Evolutionary conservation across 805 yeast species (phyloP), one percentile per base, ranked within the genome.

Genomic region (Sugiyamaella chiloensis): DNA sequence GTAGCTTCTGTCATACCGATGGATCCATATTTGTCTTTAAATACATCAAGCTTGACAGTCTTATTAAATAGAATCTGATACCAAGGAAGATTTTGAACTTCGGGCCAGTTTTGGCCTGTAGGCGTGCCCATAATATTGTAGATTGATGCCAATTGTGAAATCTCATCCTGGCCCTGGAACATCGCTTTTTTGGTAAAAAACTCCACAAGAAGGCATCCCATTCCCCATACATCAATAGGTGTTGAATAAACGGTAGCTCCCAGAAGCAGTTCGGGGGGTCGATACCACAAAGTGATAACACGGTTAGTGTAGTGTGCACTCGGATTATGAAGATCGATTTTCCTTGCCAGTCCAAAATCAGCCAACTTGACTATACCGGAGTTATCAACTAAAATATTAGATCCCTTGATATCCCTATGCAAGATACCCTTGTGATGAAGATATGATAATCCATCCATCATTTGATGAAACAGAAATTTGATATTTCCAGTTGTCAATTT

Each of bases 151-250:
- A 93, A 64, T 63, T 91, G 97, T 44, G 86, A 83, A 32, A 93
- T 74, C 60, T 93, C 99, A 64, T 93, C 95, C 19, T 75, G 73
- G 1, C 96, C 98, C 64, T 84, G 95, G 63, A 93, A 93, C 1
- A 84, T 70, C 0, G 98, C 95, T 26, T 69, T 68, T 54, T 81
- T 78, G 1, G 83, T 77, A 60, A 87, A 88, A 31, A 93, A 65
- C 63, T 93, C 98, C 23, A 88, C 76, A 51, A 93, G 69, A 21
- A 93, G 71, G 68, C 98, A 93, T 2, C 99, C 99, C 52, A 88
- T 82, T 0, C 98, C 96, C 99, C 99, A 93, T 56, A 88, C 81
- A 62, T 93, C 99, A 7, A 93, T 93, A 58, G 87, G 96, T 34
- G 88, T 69, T 0, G 90, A 93, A 66, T 93, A 93, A 50, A 81